Evolutionary conservation across 176 grass and related monocot genomes (phyloP), one percentile per base, ranked within the genome.

Genomic region (Rhynchospora tenuis): DNA sequence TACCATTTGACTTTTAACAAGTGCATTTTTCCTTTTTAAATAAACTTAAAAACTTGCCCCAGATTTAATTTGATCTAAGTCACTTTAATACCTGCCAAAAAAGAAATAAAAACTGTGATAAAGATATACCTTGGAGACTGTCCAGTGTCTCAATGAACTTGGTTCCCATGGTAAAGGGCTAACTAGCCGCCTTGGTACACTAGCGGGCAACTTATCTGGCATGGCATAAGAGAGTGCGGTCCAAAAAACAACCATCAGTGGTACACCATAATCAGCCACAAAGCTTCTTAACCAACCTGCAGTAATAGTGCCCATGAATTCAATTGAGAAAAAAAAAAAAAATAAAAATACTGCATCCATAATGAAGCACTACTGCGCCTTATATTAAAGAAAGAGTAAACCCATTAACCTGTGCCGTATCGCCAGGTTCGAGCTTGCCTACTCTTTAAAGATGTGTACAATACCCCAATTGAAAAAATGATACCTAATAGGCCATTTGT

Each of bases 251-350:
- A 94, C 90, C 87, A 97, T 88, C 62, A 97, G 23, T 57, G 90
- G 88, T 81, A 97, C 92, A 17, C 94, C 94, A 83, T 94, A 97
- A 59, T 97, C 94, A 47, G 94, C 91, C 59, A 97, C 86, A 45
- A 94, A 90, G 82, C 88, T 89, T 85, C 92, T 94, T 79, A 90
- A 59, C 91, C 94, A 94, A 22, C 92, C 91, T 97, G 85, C 44
- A 83, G 69, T 54, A 87, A 58, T 69, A 85, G 33, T 51, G 77
- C 12, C 4, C 78, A 22, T 24, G 50, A 26, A 86, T 90, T 76
- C 48, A 67, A 17, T 78, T 83, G 66, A 83, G 59, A 33, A 8
- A 77, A 68, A 80, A 20, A 10, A 73, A 14, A 48, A 70, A 80
- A 20, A 22, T 48, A 17, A 50, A 71, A 46, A n/a, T 46, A 71